These are phyloP conservation scores for Pleurotus salmoneostramineus DNA, from an alignment of 768 basidiomycete species.

Conservation along the genomic window DNA sequence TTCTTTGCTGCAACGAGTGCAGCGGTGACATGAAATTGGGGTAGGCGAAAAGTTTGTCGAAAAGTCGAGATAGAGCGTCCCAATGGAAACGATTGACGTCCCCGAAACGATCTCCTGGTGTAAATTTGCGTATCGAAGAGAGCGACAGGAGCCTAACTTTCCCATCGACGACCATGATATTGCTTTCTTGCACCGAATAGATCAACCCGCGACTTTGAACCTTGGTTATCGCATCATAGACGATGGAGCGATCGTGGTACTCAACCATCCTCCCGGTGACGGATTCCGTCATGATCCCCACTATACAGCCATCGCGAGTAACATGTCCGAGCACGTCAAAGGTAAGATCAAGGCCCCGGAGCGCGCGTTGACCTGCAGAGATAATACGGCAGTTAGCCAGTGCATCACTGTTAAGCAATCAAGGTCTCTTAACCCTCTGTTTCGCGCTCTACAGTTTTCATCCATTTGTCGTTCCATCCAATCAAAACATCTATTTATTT, in stretches of 20 bases:
- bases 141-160: slow-evolving; percentile 5
- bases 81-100: slow-evolving; percentile 19
- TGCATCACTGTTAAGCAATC: neutral
- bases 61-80: slow-evolving; percentile 20
- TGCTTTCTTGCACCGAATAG: slow-evolving; percentile 6
- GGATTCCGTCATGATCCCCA: slow-evolving; percentile 17
- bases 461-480: slow-evolving; percentile 10
- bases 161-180: slow-evolving; percentile 3
- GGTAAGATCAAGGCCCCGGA: slow-evolving; percentile 12
- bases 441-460: slow-evolving; percentile 3
- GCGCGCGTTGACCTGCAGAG: slow-evolving; percentile 1
- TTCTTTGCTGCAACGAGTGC: slow-evolving; percentile 7
- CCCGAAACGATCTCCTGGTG: neutral
- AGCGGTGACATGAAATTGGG: slow-evolving; percentile 1
- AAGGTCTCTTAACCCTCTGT: neutral
- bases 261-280: slow-evolving; percentile 12
- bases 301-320: slow-evolving; percentile 13
- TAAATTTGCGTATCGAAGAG: slow-evolving; percentile 3
- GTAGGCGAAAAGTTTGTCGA: slow-evolving; percentile 17
- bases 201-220: slow-evolving; percentile 5
- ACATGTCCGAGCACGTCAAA: slow-evolving; percentile 16
- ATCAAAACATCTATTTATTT: slow-evolving; percentile 11
- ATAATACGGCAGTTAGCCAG: neutral
- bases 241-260: slow-evolving; percentile 11
- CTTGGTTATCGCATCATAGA: slow-evolving; percentile 13